Percentiles rank a stretch among this genome's conserved stretches.
These are phyloP conservation scores for Aureobasidium sp. DNA, from an alignment of 2,329 filamentous ascomycete genomes.

Conservation along the genomic window DNA sequence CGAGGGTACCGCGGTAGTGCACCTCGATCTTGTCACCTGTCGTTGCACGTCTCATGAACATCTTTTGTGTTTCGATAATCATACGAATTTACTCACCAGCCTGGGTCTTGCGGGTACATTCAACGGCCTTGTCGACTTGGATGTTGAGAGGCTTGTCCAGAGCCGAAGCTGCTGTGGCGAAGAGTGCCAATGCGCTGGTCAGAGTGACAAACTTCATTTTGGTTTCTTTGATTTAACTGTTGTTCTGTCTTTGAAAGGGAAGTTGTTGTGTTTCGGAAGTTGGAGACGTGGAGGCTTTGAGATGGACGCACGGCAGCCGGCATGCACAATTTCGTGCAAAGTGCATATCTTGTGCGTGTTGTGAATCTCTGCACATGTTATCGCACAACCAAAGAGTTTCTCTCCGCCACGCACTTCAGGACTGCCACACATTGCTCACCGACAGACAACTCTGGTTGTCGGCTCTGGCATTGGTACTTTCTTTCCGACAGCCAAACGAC, in stretches of 20 bases:
- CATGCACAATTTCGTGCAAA: too few relatives aligned
- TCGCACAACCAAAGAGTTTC: too few relatives aligned
- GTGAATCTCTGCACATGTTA: not conserved
- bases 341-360: not conserved
- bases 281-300: conserved; percentile 1
- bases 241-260: not conserved
- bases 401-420: too few relatives aligned
- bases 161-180: conserved; percentile 40
- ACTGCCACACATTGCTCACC: too few relatives aligned
- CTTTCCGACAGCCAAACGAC: not conserved
- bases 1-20: conserved; percentile 80
- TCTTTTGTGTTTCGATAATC: not conserved
- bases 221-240: not conserved
- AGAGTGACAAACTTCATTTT: conserved; percentile 8
- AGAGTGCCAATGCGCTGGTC: conserved; percentile 31
- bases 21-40: conserved; percentile 70
- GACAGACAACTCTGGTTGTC: not conserved
- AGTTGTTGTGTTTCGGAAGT: not conserved
- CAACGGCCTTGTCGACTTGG: conserved; percentile 62
- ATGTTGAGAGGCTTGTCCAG: conserved; percentile 58
- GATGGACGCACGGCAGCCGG: not conserved
- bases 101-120: conserved; percentile 64
- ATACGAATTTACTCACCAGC: conserved; percentile 26
- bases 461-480: not conserved
- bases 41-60: not conserved